Evolutionary conservation across 345 rosid species (phyloP).

Genomic region (Populus euphratica): DNA sequence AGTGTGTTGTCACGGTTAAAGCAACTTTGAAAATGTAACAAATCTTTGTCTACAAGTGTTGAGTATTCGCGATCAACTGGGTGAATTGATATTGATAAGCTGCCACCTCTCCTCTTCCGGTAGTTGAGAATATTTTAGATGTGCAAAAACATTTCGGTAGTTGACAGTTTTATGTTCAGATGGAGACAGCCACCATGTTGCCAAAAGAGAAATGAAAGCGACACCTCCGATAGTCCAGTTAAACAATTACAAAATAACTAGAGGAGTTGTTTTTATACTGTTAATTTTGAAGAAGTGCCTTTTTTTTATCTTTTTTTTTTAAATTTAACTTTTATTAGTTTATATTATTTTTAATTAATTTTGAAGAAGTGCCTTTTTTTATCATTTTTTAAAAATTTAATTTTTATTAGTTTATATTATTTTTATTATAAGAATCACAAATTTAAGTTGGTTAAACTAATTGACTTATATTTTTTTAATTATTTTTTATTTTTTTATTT

Average conservation of each 20-base stretch:
- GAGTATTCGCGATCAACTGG: not conserved
- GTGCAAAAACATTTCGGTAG: not conserved
- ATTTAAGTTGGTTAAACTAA: no score
- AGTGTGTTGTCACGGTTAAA: not conserved
- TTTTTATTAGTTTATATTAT: no score
- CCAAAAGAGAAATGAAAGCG: not conserved
- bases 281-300: no score
- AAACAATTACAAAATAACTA: no score
- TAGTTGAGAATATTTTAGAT: not conserved
- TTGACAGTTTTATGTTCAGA: not conserved
- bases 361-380: no score
- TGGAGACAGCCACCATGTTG: not conserved
- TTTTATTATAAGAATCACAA: rapidly evolving
- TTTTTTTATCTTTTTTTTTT: no score
- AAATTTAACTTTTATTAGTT: no score
- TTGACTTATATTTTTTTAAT: no score
- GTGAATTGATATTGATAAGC: not conserved
- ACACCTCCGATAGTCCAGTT: not conserved
- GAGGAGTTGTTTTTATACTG: no score
- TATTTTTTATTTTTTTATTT: no score
- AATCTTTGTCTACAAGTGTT: not conserved
- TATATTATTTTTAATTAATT: no score
- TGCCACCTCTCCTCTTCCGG: not conserved
- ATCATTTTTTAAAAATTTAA: no score
- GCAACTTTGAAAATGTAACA: not conserved